Conservation (phyloP, 73 alveolate species). For the Paramecium pentaurelia region DNA sequence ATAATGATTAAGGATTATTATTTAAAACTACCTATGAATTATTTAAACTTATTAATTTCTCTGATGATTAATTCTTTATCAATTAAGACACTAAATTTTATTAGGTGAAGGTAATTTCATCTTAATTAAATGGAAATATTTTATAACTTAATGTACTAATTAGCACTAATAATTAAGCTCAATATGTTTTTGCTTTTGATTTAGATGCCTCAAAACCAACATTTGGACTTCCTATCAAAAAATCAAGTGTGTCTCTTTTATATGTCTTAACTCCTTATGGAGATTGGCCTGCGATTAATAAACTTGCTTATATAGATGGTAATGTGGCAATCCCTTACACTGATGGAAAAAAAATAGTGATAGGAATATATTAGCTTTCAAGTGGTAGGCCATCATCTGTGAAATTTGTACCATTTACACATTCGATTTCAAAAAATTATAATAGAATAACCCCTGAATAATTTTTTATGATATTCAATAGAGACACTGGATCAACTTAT, state of each 20-base stretch:
- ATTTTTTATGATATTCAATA: not conserved
- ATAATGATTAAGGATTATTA: not conserved
- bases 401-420: not conserved
- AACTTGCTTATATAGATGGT: not conserved
- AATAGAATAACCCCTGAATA: not conserved
- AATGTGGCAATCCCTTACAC: not conserved
- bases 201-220: not conserved
- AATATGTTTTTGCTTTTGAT: not conserved
- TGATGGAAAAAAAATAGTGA: not conserved
- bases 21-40: not conserved
- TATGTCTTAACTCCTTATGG: constrained; percentile 1
- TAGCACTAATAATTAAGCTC: not conserved
- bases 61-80: not conserved
- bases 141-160: not conserved
- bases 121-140: not conserved
- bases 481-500: not conserved
- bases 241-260: not conserved
- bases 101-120: not conserved
- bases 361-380: not conserved
- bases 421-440: not conserved
- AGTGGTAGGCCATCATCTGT: not conserved
- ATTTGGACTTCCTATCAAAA: not conserved
- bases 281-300: not conserved
- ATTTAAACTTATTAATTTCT: not conserved
- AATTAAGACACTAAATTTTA: not conserved